These are phyloP conservation scores for Euphorbia celastroides DNA, from an alignment of 441 rosid species.

Conservation along the genomic window DNA sequence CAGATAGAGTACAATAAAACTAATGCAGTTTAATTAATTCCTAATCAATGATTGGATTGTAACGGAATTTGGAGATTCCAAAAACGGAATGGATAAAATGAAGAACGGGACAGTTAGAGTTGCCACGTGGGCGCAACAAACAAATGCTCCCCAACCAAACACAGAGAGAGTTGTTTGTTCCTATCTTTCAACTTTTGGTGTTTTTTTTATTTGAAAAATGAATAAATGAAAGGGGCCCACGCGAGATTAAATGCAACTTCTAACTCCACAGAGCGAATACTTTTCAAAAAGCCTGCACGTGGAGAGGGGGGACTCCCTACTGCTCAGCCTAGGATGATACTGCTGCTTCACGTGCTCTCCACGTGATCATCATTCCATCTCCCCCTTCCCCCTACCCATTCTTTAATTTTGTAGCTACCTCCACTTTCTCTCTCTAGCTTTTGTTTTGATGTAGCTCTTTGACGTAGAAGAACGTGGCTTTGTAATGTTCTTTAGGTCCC, in stretches of 20 bases:
- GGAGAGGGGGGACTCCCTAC: slow-evolving; percentile 11
- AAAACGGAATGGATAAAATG: background rate
- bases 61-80: background rate
- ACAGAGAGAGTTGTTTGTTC: background rate
- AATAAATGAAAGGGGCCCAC: slow-evolving; percentile 13
- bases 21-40: background rate
- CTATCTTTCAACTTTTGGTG: background rate
- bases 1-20: background rate
- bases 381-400: too few species aligned
- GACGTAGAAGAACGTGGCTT: too few species aligned
- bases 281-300: slow-evolving; percentile 22
- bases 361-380: slow-evolving; percentile 18
- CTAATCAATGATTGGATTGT: background rate
- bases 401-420: background rate
- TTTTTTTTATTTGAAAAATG: background rate
- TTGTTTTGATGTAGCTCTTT: too few species aligned
- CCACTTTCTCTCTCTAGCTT: background rate
- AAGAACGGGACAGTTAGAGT: background rate
- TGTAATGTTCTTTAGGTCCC: too few species aligned
- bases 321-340: background rate
- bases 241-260: slow-evolving; percentile 18
- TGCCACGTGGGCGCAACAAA: background rate
- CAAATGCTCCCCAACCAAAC: background rate
- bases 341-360: slow-evolving; percentile 27
- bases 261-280: slow-evolving; percentile 1